Evolutionary conservation across 148 eudicot species (phyloP).

Genomic region (Polygonum aviculare): DNA sequence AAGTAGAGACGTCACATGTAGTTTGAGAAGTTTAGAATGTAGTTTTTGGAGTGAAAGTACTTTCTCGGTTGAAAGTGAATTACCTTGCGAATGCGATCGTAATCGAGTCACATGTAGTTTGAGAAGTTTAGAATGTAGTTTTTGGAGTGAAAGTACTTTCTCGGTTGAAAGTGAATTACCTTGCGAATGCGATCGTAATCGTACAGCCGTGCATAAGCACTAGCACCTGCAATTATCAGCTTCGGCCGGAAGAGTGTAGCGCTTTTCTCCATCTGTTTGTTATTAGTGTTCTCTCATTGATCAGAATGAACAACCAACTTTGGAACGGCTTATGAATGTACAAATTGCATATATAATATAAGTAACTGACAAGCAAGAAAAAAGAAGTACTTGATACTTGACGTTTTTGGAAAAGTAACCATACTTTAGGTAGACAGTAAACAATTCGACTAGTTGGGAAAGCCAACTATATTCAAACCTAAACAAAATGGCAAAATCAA

Average conservation of each 20-base stretch:
- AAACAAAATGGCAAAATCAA: background rate
- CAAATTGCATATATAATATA: too few species aligned
- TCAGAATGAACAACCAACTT: background rate
- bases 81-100: constrained; percentile 85
- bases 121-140: too few species aligned
- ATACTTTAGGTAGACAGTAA: too few species aligned
- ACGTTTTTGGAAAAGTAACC: too few species aligned
- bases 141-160: too few species aligned
- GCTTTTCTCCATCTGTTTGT: constrained; percentile 97
- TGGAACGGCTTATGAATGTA: background rate
- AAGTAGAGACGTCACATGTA: too few species aligned
- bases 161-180: constrained; percentile 29
- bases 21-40: too few species aligned
- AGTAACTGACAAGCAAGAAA: too few species aligned
- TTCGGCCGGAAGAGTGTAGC: constrained; percentile 95
- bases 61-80: background rate
- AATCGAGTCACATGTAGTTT: too few species aligned
- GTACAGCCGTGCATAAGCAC: constrained; percentile 93
- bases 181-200: constrained; percentile 83
- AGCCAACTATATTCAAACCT: background rate
- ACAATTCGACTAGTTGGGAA: background rate
- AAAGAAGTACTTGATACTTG: too few species aligned
- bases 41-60: too few species aligned
- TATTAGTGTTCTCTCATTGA: background rate
- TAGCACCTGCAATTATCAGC: constrained; percentile 95